Percentiles rank a stretch among this genome's conserved stretches.
Conservation (phyloP, 129 eudicot species). For the Scalesia atractyloides region DNA sequence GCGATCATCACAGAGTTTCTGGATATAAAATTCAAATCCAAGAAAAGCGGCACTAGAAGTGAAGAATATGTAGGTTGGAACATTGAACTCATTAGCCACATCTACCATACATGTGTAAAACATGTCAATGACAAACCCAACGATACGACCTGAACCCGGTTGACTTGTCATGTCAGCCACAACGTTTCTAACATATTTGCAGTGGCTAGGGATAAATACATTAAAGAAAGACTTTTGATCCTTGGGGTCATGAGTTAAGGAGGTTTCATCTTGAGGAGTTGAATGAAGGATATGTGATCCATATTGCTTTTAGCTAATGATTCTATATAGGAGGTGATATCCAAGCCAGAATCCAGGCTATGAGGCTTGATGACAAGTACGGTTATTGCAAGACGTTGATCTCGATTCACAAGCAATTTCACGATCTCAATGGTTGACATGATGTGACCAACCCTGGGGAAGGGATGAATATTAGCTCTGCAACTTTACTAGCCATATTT, state of each 20-base stretch:
- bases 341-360: conserved; percentile 15
- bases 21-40: conserved; percentile 11
- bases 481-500: conserved; percentile 20
- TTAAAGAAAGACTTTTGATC: background rate
- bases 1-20: conserved; percentile 1
- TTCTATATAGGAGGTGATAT: conserved; percentile 27
- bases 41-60: conserved; percentile 23
- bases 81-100: conserved; percentile 31
- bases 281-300: conserved; percentile 23
- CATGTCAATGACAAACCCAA: conserved; percentile 31
- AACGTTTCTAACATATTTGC: conserved; percentile 23
- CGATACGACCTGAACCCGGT: conserved; percentile 6
- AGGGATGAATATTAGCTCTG: conserved; percentile 48
- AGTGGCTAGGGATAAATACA: conserved; percentile 24
- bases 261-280: conserved; percentile 30
- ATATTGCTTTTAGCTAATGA: conserved; percentile 15
- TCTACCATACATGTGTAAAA: conserved; percentile 31
- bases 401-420: conserved; percentile 35
- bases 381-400: conserved; percentile 32
- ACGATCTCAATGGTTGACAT: conserved; percentile 48
- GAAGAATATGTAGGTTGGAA: conserved; percentile 30
- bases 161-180: conserved; percentile 24
- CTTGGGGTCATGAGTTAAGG: background rate
- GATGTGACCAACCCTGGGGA: conserved; percentile 45
- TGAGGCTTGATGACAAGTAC: conserved; percentile 40